phyloP scores from a whole-genome alignment of 805 yeast species.

The Saccharomycopsis amapae region DNA sequence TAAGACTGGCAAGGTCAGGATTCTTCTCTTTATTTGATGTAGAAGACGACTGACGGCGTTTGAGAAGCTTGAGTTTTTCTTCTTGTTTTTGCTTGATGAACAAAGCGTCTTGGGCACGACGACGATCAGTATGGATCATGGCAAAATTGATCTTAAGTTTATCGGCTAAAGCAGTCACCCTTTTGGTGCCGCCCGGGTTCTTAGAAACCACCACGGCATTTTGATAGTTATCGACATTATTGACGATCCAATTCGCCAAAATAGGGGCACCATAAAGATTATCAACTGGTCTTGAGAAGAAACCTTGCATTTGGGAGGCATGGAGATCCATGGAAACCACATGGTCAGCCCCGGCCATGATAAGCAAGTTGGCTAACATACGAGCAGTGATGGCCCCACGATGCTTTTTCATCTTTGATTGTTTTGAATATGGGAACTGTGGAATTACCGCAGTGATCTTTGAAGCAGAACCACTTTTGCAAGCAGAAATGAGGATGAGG shows the following conservation, averaged over 20 bases:
- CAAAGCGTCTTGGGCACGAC: conserved; percentile 68
- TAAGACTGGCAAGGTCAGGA: conserved; percentile 29
- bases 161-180: conserved; percentile 98
- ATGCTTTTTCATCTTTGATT: conserved; percentile 96
- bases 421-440: conserved; percentile 95
- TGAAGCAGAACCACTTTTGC: conserved; percentile 97
- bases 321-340: conserved; percentile 94
- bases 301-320: conserved; percentile 99
- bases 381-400: conserved; percentile 98
- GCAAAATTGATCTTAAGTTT: conserved; percentile 93
- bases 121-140: conserved; percentile 97
- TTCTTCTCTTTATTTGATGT: conserved; percentile 41
- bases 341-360: conserved; percentile 99
- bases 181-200: conserved; percentile 97
- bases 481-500: conserved; percentile 86
- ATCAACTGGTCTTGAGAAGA: conserved; percentile 95
- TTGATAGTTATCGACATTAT: conserved; percentile 76
- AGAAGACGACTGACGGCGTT: conserved; percentile 42
- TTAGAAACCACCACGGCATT: conserved; percentile 96
- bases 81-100: conserved; percentile 34
- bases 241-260: conserved; percentile 91
- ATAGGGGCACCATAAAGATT: conserved; percentile 95
- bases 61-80: conserved; percentile 30
- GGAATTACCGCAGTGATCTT: conserved; percentile 95
- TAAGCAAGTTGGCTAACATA: conserved; percentile 88